Evolutionary conservation across 2,329 filamentous ascomycete genomes (phyloP).

Genomic region (Penicillium nordicum): DNA sequence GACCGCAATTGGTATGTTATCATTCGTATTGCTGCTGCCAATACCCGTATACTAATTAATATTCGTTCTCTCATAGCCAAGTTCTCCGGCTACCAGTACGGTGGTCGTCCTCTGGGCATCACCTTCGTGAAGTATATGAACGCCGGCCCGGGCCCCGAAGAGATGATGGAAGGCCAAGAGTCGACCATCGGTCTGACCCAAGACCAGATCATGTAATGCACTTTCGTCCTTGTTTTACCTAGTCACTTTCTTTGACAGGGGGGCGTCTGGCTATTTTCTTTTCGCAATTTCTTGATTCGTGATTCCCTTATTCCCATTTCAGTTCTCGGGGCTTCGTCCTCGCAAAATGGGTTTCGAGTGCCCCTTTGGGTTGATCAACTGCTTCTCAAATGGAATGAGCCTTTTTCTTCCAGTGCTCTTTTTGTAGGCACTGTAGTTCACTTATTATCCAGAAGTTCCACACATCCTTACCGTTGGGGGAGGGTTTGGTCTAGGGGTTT

Average conservation of each 20-base stretch:
- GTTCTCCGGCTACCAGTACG: conserved; percentile 97
- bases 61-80: conserved; percentile 57
- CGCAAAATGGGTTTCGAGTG: conserved; percentile 9
- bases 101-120: conserved; percentile 86
- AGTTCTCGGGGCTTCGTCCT: conserved; percentile 5
- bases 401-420: not conserved
- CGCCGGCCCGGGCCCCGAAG: conserved; percentile 58
- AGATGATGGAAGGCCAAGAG: conserved; percentile 80
- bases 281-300: conserved; percentile 13
- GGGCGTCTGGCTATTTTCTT: conserved; percentile 1
- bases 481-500: not conserved
- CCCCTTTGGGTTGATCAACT: conserved; percentile 6
- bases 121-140: conserved; percentile 92
- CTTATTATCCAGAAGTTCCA: not conserved
- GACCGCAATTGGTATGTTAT: conserved; percentile 70
- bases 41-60: conserved; percentile 24
- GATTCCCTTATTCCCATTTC: conserved; percentile 25
- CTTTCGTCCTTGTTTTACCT: conserved; percentile 3
- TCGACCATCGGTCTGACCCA: conserved; percentile 72
- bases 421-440: not conserved
- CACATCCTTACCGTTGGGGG: not conserved
- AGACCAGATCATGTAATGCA: conserved; percentile 87
- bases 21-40: not conserved
- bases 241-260: conserved; percentile 8
- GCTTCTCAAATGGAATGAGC: conserved; percentile 2